Conservation (phyloP, 2,329 filamentous ascomycete species). For the Paramyrothecium sp. region DNA sequence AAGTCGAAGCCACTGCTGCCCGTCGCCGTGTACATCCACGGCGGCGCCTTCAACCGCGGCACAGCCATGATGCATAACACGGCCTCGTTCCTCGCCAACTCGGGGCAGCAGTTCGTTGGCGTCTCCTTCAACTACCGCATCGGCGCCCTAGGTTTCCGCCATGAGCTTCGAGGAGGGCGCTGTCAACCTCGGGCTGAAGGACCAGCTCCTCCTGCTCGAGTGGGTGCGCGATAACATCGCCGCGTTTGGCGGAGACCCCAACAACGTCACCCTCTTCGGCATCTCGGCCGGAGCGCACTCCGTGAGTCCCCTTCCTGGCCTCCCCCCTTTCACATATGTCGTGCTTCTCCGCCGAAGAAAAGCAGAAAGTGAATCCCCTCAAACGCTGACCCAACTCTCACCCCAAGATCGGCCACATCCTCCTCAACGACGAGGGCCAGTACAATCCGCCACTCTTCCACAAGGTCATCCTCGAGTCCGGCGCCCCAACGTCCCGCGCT, state of each 20-base stretch:
- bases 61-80: conserved; percentile 56
- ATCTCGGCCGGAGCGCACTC: conserved; percentile 51
- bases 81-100: conserved; percentile 58
- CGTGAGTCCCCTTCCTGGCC: conserved; percentile 21
- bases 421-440: conserved; percentile 48
- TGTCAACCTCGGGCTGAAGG: conserved; percentile 53
- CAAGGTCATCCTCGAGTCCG: conserved; percentile 55
- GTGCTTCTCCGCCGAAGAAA: no score
- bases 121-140: conserved; percentile 52
- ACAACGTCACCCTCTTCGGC: conserved; percentile 35
- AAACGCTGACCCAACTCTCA: fast-evolving
- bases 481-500: conserved; percentile 51
- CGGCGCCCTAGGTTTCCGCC: conserved; percentile 59
- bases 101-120: conserved; percentile 45
- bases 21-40: conserved; percentile 58
- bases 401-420: conserved; percentile 66
- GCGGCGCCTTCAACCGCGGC: conserved; percentile 41
- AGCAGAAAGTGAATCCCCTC: neutral
- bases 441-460: conserved; percentile 49
- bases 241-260: conserved; percentile 50
- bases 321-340: no score
- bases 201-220: conserved; percentile 48
- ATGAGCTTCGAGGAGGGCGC: conserved; percentile 47
- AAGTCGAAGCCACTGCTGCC: conserved; percentile 26
- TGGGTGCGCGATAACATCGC: conserved; percentile 56